Percentiles rank a stretch among this genome's conserved stretches.
These are phyloP conservation scores for Furcasterigmium sp. DNA, from an alignment of 2,329 filamentous ascomycete species.

Conservation along the genomic window DNA sequence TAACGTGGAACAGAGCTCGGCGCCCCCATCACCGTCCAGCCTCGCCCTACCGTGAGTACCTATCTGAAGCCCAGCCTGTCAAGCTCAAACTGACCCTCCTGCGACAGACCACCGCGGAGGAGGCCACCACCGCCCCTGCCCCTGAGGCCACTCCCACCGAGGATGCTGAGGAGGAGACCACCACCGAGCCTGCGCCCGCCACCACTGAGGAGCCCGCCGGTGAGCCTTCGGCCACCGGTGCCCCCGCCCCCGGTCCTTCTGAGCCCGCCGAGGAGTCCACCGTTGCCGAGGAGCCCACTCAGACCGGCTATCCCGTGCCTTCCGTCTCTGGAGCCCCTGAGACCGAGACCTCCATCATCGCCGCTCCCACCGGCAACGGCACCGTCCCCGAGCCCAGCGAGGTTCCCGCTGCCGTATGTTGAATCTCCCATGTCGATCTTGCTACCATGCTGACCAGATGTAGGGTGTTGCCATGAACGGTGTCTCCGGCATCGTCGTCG, in stretches of 20 bases:
- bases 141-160: no score
- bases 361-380: neutral
- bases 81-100: no score
- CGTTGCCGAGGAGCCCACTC: no score
- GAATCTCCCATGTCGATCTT: neutral
- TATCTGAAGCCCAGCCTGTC: neutral
- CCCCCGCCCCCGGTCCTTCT: neutral
- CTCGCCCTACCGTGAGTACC: neutral
- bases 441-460: no score
- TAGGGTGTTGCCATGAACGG: neutral
- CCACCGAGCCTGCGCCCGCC: no score
- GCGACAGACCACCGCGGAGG: neutral
- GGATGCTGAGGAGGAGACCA: no score
- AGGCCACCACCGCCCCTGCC: no score
- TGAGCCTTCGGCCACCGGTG: no score
- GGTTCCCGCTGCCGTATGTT: neutral
- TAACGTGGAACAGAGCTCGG: conserved; percentile 2
- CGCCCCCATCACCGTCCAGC: conserved; percentile 1
- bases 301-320: no score
- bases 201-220: no score
- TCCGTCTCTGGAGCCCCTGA: neutral
- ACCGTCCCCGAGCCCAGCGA: neutral
- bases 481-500: neutral
- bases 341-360: neutral
- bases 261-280: neutral